Conservation (phyloP, 441 rosid species). For the Adansonia rubrostipa region DNA sequence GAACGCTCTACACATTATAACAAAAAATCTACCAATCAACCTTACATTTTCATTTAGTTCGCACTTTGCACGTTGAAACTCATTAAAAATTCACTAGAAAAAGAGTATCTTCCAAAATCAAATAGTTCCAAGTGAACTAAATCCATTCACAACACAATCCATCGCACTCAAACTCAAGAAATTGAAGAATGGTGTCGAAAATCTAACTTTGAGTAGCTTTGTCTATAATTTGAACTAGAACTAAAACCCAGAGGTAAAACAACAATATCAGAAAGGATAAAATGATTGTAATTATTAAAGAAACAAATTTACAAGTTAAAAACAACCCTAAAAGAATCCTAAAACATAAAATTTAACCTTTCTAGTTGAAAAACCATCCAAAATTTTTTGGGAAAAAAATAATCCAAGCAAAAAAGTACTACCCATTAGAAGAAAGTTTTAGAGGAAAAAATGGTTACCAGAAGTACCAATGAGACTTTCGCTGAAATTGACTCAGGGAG, state of each 20-base stretch:
- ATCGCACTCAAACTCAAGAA: constrained; percentile 15
- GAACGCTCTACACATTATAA: neutral
- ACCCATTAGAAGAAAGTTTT: neutral
- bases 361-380: neutral
- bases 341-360: neutral
- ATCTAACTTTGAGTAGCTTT: constrained; percentile 15
- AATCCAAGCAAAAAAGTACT: constrained; percentile 11
- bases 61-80: constrained; percentile 2
- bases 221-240: neutral
- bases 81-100: constrained; percentile 14
- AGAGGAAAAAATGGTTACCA: constrained; percentile 44
- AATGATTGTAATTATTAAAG: neutral
- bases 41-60: neutral
- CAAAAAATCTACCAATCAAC: neutral
- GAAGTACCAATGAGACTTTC: constrained; percentile 56
- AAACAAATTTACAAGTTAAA: neutral
- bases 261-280: neutral
- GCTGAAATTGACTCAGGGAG: constrained; percentile 64
- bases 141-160: constrained; percentile 19
- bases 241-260: too few relatives aligned
- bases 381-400: constrained; percentile 16
- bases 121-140: neutral
- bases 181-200: constrained; percentile 12
- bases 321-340: neutral
- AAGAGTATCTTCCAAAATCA: neutral